Base-by-base conservation (phyloP, 2,329 filamentous ascomycete species). In the Colletotrichum zoysiae region DNA sequence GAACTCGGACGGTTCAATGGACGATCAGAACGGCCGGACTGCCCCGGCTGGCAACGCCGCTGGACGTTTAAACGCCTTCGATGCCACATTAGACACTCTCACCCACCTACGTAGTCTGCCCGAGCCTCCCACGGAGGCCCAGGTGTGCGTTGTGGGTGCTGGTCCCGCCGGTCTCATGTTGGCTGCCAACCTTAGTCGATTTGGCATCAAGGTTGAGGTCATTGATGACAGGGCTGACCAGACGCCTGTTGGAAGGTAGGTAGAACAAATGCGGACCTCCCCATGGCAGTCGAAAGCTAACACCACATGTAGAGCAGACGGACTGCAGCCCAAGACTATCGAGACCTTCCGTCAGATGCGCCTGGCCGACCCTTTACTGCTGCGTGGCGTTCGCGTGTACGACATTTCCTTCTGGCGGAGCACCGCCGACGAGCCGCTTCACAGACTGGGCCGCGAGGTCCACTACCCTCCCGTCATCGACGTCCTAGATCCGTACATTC, bases 281-380 rank as follows among this genome's bases (percentile, higher is more conserved):
- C 5, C 38, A 12, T 42, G 30, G 30, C 11, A 26, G 48, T 30
- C 65, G 48, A 40, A 40, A 40, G 59, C 62, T 68, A 58, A 71
- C 46, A 51, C 60, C 18, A 50, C 26, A 60, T 58, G 68, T 76
- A 87, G 86, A 79, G 91, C 91, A 73, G 92, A 94, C 79, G 92
- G 92, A 51, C 83, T 94, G 64, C 92, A 94, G 77, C 92, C 92
- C 56, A 94, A 94, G 81, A 92, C 91, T 1, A 93, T 95, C 76
- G 92, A 94, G 82, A 94, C 92, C 0, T 88, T 94, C 76, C 88
- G 89, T 73, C 92, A 93, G 81, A 89, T 94, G 84, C 86, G 91
- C 44, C 82, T 94, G n/a, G 90, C 89, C n/a, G 91, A 93, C 74
- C 84, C 88, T 1, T 80, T 94, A 40, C 80, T 94, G 53, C 88